Evolutionary conservation across 2,329 filamentous ascomycete genomes (phyloP).

Genomic region (Drechslerella coelobrocha): DNA sequence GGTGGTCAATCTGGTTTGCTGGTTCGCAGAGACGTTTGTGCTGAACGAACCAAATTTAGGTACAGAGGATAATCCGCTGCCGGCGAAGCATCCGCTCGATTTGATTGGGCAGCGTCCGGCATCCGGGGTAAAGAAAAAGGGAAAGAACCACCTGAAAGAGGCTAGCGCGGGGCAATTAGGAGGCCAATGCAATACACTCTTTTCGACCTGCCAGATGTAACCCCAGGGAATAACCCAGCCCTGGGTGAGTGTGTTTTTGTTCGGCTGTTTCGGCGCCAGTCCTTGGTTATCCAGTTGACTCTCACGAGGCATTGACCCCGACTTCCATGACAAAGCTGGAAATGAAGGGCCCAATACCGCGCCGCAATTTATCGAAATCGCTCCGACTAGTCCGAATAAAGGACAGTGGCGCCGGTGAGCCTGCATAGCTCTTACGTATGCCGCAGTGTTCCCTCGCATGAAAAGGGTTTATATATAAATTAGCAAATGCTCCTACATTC

Average conservation of each 20-base stretch:
- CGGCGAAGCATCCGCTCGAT: constrained; percentile 9
- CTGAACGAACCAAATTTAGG: constrained; percentile 38
- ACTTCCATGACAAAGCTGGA: background rate
- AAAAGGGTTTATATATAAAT: background rate
- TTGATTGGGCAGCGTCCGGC: constrained; percentile 40
- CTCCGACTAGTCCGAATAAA: constrained; percentile 26
- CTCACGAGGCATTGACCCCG: background rate
- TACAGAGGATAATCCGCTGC: constrained; percentile 2
- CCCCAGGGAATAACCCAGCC: constrained; percentile 42
- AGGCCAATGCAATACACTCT: constrained; percentile 21
- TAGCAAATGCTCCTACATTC: background rate
- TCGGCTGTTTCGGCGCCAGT: constrained; percentile 24
- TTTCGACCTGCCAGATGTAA: constrained; percentile 45
- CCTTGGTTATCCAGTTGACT: background rate
- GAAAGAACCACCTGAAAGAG: constrained; percentile 25
- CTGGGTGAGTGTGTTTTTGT: background rate
- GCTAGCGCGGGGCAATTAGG: constrained; percentile 3
- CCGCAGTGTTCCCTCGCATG: background rate
- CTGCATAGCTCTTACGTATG: constrained; percentile 14
- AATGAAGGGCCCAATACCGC: constrained; percentile 7
- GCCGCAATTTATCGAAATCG: constrained; percentile 22
- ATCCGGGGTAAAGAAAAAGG: constrained; percentile 26
- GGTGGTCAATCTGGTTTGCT: background rate
- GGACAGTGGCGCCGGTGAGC: constrained; percentile 34
- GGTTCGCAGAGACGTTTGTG: background rate